phyloP scores from a whole-genome alignment of 148 eudicot genomes.

The Fallopia convolvulus region DNA sequence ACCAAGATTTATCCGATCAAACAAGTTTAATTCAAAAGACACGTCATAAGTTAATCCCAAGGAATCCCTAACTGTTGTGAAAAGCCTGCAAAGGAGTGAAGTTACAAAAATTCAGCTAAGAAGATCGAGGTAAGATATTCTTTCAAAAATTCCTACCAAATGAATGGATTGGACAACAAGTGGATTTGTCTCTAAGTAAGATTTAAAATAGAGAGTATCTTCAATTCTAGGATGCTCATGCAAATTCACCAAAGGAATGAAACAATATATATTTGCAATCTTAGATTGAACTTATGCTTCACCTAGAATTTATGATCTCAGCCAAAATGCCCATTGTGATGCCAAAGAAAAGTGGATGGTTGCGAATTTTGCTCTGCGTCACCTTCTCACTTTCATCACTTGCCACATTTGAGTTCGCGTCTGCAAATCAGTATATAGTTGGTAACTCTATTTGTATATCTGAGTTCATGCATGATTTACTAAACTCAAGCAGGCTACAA shows the following conservation, averaged over 20 bases:
- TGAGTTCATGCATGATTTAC: neutral
- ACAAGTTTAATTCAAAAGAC: constrained; percentile 83
- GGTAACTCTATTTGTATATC: neutral
- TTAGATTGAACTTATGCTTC: constrained; percentile 1
- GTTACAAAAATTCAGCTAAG: neutral
- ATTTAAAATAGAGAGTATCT: neutral
- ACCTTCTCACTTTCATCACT: constrained; percentile 22
- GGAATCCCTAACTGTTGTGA: constrained; percentile 95
- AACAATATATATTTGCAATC: neutral
- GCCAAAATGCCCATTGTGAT: constrained; percentile 84
- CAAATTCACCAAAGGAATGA: neutral
- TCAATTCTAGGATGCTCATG: neutral
- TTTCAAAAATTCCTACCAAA: neutral
- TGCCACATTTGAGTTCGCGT: constrained; percentile 26
- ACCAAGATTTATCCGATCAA: constrained; percentile 88
- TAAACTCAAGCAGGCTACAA: neutral
- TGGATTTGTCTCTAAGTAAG: neutral
- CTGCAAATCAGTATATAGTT: constrained; percentile 27
- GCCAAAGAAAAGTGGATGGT: constrained; percentile 93
- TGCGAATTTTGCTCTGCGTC: constrained; percentile 44
- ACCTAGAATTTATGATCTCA: constrained; percentile 97
- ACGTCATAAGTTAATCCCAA: constrained; percentile 97
- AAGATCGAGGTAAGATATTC: neutral
- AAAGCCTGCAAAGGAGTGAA: constrained; percentile 55
- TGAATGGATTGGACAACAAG: neutral